Percentiles rank a stretch among this genome's conserved stretches.
phyloP scores from a whole-genome alignment of 352 stramenopile species.

The Pelagophyceae sp. region DNA sequence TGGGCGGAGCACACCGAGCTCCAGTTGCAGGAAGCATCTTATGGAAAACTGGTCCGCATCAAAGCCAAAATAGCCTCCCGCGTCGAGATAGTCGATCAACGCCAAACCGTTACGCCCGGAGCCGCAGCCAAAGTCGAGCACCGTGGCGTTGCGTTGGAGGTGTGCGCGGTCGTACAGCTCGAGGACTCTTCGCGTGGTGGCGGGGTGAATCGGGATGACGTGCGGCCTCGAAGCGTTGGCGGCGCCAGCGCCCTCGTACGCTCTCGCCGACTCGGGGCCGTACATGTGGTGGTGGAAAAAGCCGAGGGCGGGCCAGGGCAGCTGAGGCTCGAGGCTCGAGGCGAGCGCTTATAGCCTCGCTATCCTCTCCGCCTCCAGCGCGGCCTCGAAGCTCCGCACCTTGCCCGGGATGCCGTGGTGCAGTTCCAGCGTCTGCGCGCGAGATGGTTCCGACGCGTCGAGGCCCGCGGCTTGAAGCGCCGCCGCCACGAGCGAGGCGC shows the following conservation, averaged over 20 bases:
- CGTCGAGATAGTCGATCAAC: background rate
- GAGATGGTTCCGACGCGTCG: no score
- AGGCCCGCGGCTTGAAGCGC: no score
- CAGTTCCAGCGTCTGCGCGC: background rate
- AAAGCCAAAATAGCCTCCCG: background rate
- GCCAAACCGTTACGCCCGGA: background rate
- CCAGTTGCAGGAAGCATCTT: background rate
- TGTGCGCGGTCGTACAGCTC: background rate
- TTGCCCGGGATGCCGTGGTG: background rate
- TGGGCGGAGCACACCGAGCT: background rate
- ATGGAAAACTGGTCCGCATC: background rate
- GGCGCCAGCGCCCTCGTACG: no score
- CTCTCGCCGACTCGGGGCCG: background rate
- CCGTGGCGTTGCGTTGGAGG: background rate
- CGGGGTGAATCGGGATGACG: background rate
- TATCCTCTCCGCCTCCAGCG: background rate
- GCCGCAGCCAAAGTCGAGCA: background rate
- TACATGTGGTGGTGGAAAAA: background rate
- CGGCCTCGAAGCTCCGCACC: background rate
- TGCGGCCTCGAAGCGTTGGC: background rate
- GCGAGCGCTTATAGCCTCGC: background rate
- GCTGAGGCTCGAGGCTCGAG: background rate
- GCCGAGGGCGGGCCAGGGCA: background rate
- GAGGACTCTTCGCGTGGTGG: background rate
- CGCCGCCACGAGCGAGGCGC: no score